Evolutionary conservation across 805 yeast genomes (phyloP), one percentile per base, ranked within the genome.

Genomic region (Saccharomycopsis sp.): DNA sequence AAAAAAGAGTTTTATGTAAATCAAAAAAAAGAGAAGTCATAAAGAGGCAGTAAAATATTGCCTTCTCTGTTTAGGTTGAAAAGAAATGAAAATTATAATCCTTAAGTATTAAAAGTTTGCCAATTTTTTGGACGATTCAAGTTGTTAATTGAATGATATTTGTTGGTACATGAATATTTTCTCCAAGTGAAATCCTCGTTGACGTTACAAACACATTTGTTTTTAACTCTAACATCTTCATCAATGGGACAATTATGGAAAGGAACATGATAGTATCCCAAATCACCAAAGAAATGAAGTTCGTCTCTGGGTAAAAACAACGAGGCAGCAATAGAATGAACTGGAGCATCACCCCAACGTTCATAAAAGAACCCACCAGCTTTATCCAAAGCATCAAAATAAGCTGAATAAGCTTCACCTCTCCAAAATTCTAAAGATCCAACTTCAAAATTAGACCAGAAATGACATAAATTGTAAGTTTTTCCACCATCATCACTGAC

Each of bases 341-440:
- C 79, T 27, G 95, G 95, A 21, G 94, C 95, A 60, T 85, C 95
- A 52, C 95, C 94, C 95, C 94, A 84, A 61, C 95, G 72, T 66
- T 82, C 87, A 59, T 85, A 86, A 64, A 81, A 86, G 64, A 86
- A 86, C n/a, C 95, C 95, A 58, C 95, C 95, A 13, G 79, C 72
- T 47, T 72, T 59, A 60, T 86, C 95, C 53, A 86, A 70, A 51
- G 69, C 64, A 15, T 82, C 80, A 52, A 86, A 86, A 60, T 79
- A 86, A 42, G 71, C 68, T 34, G 60, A 51, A 56, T 86, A 86
- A 6, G 84, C 84, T 39, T 77, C 74, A 15, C 74, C 60, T 56
- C 92, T 70, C 85, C 86, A 83, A 58, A 85, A 72, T 41, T 72
- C 69, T 59, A 84, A 67, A 40, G 76, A 71, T 5, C 80, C 94